Conservation (phyloP, 2,329 filamentous ascomycete species). For the Zymoseptoria passerinii region DNA sequence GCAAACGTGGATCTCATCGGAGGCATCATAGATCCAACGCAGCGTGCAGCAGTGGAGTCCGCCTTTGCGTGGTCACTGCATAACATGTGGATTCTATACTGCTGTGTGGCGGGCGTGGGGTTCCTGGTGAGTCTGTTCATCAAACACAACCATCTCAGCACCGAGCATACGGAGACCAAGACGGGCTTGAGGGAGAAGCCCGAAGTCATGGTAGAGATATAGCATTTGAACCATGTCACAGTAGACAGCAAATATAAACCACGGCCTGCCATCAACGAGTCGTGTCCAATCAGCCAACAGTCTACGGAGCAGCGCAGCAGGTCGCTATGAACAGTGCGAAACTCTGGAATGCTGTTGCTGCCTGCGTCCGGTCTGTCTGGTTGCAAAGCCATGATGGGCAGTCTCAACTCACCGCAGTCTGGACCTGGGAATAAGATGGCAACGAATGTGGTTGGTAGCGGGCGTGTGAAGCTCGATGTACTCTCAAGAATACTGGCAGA, state of each 20-base stretch:
- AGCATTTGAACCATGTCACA: neutral
- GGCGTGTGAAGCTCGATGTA: no score
- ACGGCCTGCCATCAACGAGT: neutral
- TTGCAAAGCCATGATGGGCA: no score
- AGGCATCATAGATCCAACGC: slow-evolving; percentile 31
- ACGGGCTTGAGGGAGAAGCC: slow-evolving; percentile 33
- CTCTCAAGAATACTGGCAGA: no score
- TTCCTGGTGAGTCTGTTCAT: slow-evolving; percentile 40
- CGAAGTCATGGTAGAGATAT: neutral
- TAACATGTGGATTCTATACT: slow-evolving; percentile 44
- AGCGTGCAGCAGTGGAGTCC: slow-evolving; percentile 35
- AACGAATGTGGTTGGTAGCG: no score
- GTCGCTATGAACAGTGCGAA: no score
- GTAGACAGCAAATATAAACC: neutral
- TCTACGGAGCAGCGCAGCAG: no score
- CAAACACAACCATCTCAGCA: slow-evolving; percentile 37
- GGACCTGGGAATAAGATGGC: no score
- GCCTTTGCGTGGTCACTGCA: slow-evolving; percentile 44
- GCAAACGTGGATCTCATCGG: slow-evolving; percentile 40
- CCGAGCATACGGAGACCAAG: slow-evolving; percentile 45
- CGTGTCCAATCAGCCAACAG: no score
- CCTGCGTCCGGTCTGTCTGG: no score
- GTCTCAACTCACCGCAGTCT: no score
- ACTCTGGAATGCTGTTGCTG: no score
- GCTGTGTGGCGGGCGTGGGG: slow-evolving; percentile 34